Evolutionary conservation across 2,329 filamentous ascomycete genomes (phyloP).

Genomic region (Fusarium gaditjirri): DNA sequence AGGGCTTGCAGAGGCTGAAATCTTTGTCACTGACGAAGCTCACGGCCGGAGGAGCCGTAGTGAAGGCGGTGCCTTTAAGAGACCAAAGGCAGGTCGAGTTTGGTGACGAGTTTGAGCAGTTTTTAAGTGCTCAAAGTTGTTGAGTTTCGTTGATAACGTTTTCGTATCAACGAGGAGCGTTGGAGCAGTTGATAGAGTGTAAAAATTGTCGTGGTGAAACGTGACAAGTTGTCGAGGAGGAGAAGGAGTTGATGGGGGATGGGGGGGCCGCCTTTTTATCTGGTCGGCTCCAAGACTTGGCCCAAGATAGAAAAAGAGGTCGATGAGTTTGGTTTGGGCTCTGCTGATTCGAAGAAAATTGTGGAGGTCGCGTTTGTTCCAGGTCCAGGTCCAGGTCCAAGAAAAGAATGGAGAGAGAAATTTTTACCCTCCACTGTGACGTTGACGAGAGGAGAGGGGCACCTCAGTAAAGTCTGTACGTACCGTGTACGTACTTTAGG

Average conservation of each 20-base stretch:
- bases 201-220: not conserved
- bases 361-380: not conserved
- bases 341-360: slow-evolving; percentile 7
- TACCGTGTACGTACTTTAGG: not conserved
- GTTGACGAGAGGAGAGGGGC: slow-evolving; percentile 42
- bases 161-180: not conserved
- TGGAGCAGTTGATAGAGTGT: not conserved
- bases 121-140: slow-evolving; percentile 11
- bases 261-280: slow-evolving; percentile 30
- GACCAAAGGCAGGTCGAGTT: slow-evolving; percentile 69
- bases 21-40: slow-evolving; percentile 73
- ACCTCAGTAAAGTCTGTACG: not conserved
- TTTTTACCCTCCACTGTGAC: slow-evolving; percentile 43
- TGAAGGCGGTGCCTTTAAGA: slow-evolving; percentile 70
- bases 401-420: slow-evolving; percentile 27
- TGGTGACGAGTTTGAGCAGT: slow-evolving; percentile 11
- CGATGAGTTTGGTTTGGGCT: slow-evolving; percentile 20
- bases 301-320: slow-evolving; percentile 1
- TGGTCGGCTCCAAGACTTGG: slow-evolving; percentile 7
- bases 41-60: slow-evolving; percentile 72
- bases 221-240: slow-evolving; percentile 14
- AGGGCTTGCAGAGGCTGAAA: slow-evolving; percentile 73
- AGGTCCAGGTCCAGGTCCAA: not conserved
- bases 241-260: not conserved
- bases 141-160: not conserved